Conservation (phyloP, 2,329 filamentous ascomycete species). For the Paraphoma chrysanthemicola region DNA sequence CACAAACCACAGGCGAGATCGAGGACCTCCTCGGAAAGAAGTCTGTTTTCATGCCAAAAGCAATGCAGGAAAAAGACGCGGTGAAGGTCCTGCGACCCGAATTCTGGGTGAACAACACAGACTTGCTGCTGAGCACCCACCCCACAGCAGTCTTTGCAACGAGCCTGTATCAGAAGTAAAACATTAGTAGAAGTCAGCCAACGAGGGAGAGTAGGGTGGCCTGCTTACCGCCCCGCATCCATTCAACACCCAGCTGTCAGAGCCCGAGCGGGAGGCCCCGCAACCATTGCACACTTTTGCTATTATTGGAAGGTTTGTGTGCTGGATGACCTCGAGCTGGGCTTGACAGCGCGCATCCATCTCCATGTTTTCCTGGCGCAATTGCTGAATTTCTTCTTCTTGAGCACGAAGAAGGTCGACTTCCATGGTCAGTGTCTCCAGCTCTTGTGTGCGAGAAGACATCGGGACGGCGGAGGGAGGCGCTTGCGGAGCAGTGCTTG, state of each 20-base stretch:
- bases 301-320: not conserved
- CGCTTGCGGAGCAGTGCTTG: not conserved
- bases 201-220: not conserved
- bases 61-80: not conserved
- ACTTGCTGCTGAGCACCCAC: not conserved
- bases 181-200: not conserved
- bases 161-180: not conserved
- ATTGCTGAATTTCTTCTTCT: too few species aligned
- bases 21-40: not conserved
- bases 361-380: not conserved
- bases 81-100: not conserved
- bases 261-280: not conserved
- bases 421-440: too few species aligned
- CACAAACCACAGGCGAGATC: not conserved
- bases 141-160: not conserved
- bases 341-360: not conserved
- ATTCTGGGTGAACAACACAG: not conserved
- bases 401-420: too few species aligned
- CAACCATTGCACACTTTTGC: not conserved
- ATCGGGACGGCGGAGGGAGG: not conserved
- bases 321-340: not conserved
- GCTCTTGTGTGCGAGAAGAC: too few species aligned
- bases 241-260: not conserved
- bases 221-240: not conserved
- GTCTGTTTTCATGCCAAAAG: too few species aligned